Evolutionary conservation across 2,329 filamentous ascomycete genomes (phyloP), one percentile per base, ranked within the genome.

Genomic region (Davidsoniella neocaledoniae): DNA sequence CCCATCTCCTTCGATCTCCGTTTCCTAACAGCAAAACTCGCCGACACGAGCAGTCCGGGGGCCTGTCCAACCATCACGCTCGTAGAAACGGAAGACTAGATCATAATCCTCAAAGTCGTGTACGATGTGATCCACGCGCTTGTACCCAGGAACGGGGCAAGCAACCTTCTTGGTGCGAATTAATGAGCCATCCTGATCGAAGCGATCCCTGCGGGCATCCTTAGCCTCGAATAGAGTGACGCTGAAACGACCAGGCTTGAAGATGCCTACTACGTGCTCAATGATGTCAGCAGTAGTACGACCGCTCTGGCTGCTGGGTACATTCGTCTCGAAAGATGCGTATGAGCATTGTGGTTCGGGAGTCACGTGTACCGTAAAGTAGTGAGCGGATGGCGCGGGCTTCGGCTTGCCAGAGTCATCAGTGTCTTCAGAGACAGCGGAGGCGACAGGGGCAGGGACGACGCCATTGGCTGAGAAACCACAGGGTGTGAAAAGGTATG

Each of bases 91-190:
- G 69, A 98, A 98, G 43, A 98, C 83, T 37, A 98, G 72, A 63
- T 96, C 88, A 61, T 98, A 98, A 48, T 93, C 91, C 61, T 98
- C 90, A 58, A 98, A 81, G 60, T 96, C 88, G 64, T 98, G 91
- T 46, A 98, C 86, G 56, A 98, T 95, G 49, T 88, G 82, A 64
- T 98, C 91, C 48, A 95, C 76, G 17, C 91, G 78, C 54, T 83
- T 77, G 63, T 98, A 98, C 2, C 91, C 91, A 54, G 77, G 72
- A 57, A 98, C 83, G 57, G 69, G 64, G 58, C 69, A 57, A 56
- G 66, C 60, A 58, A 61, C 64, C 51, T 61, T 63, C 33, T 66
- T 67, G 0, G 62, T 57, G 57, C 64, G 62, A 61, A 66, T 69
- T 55, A 59, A 66, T 21, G 44, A 42, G 3, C 48, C 52, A 17